These are phyloP conservation scores for Penicillium sclerotiorum DNA, from an alignment of 2,329 filamentous ascomycete species.

Conservation along the genomic window DNA sequence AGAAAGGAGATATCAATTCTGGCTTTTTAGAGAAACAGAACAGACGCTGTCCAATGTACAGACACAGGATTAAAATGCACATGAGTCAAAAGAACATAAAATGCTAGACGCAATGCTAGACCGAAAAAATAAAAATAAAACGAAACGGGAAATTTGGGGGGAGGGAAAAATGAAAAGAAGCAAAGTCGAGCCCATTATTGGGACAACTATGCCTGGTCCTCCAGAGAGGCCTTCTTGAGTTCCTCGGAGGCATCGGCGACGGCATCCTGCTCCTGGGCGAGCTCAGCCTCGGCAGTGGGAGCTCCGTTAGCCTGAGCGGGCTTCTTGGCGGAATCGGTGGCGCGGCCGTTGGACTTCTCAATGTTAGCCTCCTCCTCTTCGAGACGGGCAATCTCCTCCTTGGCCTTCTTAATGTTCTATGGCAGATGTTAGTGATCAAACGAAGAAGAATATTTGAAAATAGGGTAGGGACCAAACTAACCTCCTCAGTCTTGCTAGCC, in stretches of 20 bases:
- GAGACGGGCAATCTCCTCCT: constrained; percentile 90
- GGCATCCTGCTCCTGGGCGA: constrained; percentile 61
- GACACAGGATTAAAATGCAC: constrained; percentile 24
- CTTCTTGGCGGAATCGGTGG: constrained; percentile 58
- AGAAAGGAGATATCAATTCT: constrained; percentile 13
- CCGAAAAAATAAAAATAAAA: constrained; percentile 6
- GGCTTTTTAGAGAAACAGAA: constrained; percentile 16
- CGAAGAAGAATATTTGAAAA: background rate
- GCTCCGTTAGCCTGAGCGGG: constrained; percentile 57
- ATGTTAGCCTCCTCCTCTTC: constrained; percentile 67
- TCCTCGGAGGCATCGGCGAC: constrained; percentile 61
- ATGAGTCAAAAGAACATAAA: constrained; percentile 20
- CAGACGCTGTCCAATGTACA: constrained; percentile 22
- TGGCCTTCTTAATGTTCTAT: constrained; percentile 94
- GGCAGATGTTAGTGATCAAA: constrained; percentile 26
- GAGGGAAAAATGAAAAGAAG: background rate
- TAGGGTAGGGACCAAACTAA: constrained; percentile 52
- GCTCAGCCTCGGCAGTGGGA: constrained; percentile 56
- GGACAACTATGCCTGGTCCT: constrained; percentile 58
- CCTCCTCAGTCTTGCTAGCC: constrained; percentile 83
- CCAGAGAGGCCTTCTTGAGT: constrained; percentile 62
- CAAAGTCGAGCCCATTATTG: background rate
- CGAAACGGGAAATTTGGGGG: background rate
- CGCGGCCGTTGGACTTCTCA: constrained; percentile 42
- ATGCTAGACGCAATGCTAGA: constrained; percentile 32